Base-by-base conservation (phyloP, 176 grass and related monocot genomes). In the Eleusine coracana region DNA sequence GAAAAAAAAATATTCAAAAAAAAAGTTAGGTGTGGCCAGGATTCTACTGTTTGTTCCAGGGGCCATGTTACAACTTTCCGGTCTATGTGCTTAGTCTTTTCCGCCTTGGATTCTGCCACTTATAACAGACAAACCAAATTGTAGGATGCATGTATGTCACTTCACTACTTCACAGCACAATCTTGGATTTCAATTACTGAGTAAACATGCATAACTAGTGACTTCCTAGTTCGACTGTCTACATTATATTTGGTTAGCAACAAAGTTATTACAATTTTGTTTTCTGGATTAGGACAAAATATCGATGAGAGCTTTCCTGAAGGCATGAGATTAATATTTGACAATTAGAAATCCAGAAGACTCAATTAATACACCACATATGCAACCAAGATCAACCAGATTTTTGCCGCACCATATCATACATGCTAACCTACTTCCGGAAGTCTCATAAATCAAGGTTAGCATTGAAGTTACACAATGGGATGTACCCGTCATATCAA, bases 21-120 rank as follows among this genome's bases (percentile, higher is more conserved):
- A 34, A 34, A 34, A 34, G 31, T 75, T 45, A 8, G 48, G 36
- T 67, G 62, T n/a, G 63, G 17, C 72, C 37, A 75, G 46, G 71
- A 56, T 76, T 68, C 51, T 41, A 55, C 67, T 75, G 31, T 13
- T 42, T 46, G 16, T 84, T 76, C 49, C 54, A 67, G 48, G 61
- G 5, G 36, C 31, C 49, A 67, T 2, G 3, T 39, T 46, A 8
- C 1, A 7, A 39, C 55, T 56, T 68, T 14, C 58, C 59, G 20
- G 17, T 17, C 40, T 21, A 48, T 11, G 39, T 77, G 39, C 41
- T 63, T 63, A 17, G 28, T 25, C 0, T 64, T 77, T 77, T 63
- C 13, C 40, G 64, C 41, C 18, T 48, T 65, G 39, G 25, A 18
- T 27, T 78, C 59, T 28, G 15, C 40, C 41, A 44, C n/a, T 78